Evolutionary conservation across 1,284 basidiomycete species (phyloP), one percentile per base, ranked within the genome.

Genomic region (Cryptococcus hybrid): DNA sequence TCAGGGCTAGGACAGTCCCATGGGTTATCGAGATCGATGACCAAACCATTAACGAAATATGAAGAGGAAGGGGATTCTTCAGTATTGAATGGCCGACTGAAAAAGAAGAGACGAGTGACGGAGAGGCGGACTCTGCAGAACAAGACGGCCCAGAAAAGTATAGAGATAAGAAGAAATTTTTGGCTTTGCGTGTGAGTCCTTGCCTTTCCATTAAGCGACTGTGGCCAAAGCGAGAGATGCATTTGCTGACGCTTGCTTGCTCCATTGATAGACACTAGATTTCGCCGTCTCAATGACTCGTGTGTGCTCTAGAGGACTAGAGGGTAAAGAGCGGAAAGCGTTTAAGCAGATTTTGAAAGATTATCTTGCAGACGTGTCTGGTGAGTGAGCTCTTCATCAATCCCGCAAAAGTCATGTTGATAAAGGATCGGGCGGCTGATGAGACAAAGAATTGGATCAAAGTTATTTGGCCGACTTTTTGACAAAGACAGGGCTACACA

Each of bases 71-170:
- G 30, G 3, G 30, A 30, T 4, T 30, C 30, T 30, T 30, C 30
- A 30, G 30, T 30, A 30, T 30, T 46, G n/a, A 7, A n/a, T 18
- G 30, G 11, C 30, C 30, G 30, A 30, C 30, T 30, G 38, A 35
- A n/a, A 35, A 35, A 3, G 46, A 47, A 18, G 48, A 42, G n/a
- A 12, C 34, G 7, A 11, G 51, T 40, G 4, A 13, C n/a, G 37
- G 38, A 37, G 30, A 39, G 47, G 18, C 30, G 7, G 45, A 51
- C 37, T 48, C 50, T 48, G n/a, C 59, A 60, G 49, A 60, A 60
- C 24, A 44, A 56, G 24, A 45, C 51, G 2, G 59, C 59, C 4
- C 59, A 60, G 30, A 47, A 35, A 60, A 52, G 35, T 60, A 60
- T 15, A 5, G 59, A n/a, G 47, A 54, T 24, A 60, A 60, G 48